Base-by-base conservation (phyloP, 345 rosid genomes). In the Ailanthus altissimus region DNA sequence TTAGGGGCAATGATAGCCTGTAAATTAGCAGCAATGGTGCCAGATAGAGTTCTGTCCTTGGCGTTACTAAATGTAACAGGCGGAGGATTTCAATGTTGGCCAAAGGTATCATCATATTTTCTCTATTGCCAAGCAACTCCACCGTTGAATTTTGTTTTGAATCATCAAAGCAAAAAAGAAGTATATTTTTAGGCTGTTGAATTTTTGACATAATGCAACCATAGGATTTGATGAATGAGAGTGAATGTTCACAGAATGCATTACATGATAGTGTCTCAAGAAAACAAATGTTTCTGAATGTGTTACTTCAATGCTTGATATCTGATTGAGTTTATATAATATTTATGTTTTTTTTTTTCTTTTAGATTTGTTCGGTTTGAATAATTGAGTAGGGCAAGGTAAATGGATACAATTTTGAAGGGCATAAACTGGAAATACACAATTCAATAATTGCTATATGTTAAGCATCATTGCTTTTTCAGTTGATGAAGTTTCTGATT, bases 1-100 rank as follows among this genome's bases (percentile, higher is more conserved):
- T 74, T 90, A 96, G 98, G 99, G 78, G 99, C 91, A 46, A 96
- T 96, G 99, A 88, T 96, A 77, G 88, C 97, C 87, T 93, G 94
- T 86, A 94, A 96, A 82, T 71, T 96, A 84, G 97, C 97, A 69
- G 94, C 97, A 70, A 80, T 90, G 90, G 97, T 81, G 70, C 99
- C 99, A 0, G 80, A 85, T 16, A 88, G 99, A 77, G 85, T 96
- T 81, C 79, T 89, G 59, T 94, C 99, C 53, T 77, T 96, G 79
- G 99, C 98, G 1, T 81, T 96, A 66, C 94, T 96, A 70, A 96
- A 92, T 77, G 99, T 94, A 9, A 96, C 99, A 3, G 99, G 99
- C 70, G 99, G 99, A 66, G 99, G 99, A 63, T 94, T 89, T 56
- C 85, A 96, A 79, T 94, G 99, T 81, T 84, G 90, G 53, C 99